Base-by-base conservation (phyloP, 192 early-diverging fungal genomes). In the Podila minutissima region DNA sequence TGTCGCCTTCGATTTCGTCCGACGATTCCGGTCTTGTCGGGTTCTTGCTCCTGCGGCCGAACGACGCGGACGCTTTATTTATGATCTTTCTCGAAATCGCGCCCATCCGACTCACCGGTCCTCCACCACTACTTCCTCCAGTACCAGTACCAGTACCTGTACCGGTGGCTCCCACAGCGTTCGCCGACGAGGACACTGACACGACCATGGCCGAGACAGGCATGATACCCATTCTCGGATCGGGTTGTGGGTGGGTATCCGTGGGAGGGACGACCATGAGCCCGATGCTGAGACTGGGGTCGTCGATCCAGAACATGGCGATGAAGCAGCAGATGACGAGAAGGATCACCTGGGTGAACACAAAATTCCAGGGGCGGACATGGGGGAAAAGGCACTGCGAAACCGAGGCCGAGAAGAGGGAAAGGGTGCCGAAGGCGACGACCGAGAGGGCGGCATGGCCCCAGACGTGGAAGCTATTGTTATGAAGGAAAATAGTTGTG, bases 281-380 rank as follows among this genome's bases (percentile, higher is more conserved):
- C 0, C 77, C 77, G 49, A 81, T 73, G 4, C 66, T 69, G 29
- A 81, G 66, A 2, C 66, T 50, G 15, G 77, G 77, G 29, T 81
- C 77, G 20, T 81, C 67, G 48, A 81, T 65, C 77, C 77, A 81
- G 57, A 75, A 83, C 81, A 74, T 75, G 68, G 81, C 81, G 55
- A 76, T 76, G 59, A 75, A 76, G 53, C 68, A 67, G 31, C 73
- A 74, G 33, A 76, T 68, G 29, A 83, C 74, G 8, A 83, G 65
- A 41, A 76, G 71, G 35, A 72, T 69, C 53, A 83, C 59, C 24
- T 76, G 73, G 2, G 82, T 72, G 11, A 76, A 76, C 10, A 75
- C 74, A 66, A 76, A 76, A 11, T 76, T 65, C 74, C 72, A 76
- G 33, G 82, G 71, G 2, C 46, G 50, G 62, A 81, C 38, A 5